These are phyloP conservation scores for Eucalyptus grandis DNA, from an alignment of 345 rosid genomes.

Conservation along the genomic window DNA sequence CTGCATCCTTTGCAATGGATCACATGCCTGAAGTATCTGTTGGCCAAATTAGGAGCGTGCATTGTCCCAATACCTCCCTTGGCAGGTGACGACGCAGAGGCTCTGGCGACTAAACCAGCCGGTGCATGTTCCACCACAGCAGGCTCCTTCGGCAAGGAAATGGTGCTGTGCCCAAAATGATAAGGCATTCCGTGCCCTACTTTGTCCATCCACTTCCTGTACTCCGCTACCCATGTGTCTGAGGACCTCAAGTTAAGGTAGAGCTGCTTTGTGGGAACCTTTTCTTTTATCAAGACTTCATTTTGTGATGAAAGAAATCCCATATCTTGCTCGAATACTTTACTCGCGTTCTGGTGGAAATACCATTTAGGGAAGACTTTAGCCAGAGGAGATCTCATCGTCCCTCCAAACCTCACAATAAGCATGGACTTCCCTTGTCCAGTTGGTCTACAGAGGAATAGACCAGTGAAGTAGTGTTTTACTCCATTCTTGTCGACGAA, in stretches of 20 bases:
- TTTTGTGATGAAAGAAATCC: conserved; percentile 88
- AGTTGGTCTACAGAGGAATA: conserved; percentile 88
- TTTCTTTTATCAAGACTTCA: conserved; percentile 68
- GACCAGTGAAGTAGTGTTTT: conserved; percentile 59
- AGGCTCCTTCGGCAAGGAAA: conserved; percentile 53
- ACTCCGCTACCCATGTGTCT: conserved; percentile 86
- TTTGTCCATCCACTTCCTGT: conserved; percentile 96
- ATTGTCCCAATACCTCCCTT: conserved; percentile 68
- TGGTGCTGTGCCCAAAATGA: conserved; percentile 69
- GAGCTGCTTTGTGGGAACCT: conserved; percentile 71
- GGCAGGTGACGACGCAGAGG: conserved; percentile 63
- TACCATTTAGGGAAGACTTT: conserved; percentile 70
- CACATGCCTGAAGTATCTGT: conserved; percentile 76
- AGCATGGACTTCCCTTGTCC: conserved; percentile 99
- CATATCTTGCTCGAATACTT: conserved; percentile 95
- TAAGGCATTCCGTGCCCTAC: conserved; percentile 99
- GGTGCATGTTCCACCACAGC: conserved; percentile 92
- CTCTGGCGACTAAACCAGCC: conserved; percentile 68
- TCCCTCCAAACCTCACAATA: conserved; percentile 73
- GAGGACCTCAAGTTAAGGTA: conserved; percentile 72
- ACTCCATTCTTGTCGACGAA: conserved; percentile 46
- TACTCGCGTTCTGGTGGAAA: conserved; percentile 76
- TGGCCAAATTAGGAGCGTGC: conserved; percentile 78
- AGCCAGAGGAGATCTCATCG: conserved; percentile 36
- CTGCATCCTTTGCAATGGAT: conserved; percentile 86